Percentiles rank a stretch among this genome's conserved stretches.
These are phyloP conservation scores for Ophiorrhiza pumila DNA, from an alignment of 257 asterid species.

Conservation along the genomic window DNA sequence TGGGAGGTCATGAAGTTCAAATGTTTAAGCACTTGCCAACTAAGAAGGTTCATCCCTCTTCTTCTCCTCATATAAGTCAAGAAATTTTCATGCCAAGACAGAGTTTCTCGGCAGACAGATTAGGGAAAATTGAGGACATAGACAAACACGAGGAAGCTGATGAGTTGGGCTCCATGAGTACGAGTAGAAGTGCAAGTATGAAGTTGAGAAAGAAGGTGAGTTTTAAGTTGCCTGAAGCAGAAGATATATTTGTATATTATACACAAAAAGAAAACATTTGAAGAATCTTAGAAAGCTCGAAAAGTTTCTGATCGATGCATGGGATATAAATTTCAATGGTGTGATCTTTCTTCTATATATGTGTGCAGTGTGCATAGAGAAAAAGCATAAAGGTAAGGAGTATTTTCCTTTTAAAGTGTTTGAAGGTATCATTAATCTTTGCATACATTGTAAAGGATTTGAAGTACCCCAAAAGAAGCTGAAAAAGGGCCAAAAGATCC, in stretches of 20 bases:
- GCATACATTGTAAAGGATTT: background rate
- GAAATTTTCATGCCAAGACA: slow-evolving; percentile 8
- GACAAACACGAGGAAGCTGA: background rate
- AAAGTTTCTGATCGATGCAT: background rate
- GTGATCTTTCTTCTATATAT: background rate
- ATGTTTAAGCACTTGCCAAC: slow-evolving; percentile 10
- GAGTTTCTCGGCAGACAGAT: background rate
- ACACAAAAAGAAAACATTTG: slow-evolving; percentile 11
- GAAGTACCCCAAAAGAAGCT: background rate
- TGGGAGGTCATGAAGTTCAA: slow-evolving; percentile 20
- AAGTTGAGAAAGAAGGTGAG: slow-evolving; percentile 19
- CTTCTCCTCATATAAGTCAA: background rate
- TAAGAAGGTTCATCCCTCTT: slow-evolving; percentile 14
- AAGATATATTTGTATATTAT: slow-evolving; percentile 18
- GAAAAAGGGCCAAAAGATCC: background rate
- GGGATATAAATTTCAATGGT: background rate
- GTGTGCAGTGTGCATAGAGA: too few species aligned
- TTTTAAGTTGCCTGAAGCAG: slow-evolving; percentile 20
- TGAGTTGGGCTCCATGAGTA: background rate
- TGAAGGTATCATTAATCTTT: too few species aligned
- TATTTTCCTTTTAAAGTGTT: too few species aligned
- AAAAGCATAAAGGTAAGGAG: too few species aligned
- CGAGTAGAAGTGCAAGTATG: slow-evolving; percentile 1
- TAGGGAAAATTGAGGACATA: slow-evolving; percentile 6
- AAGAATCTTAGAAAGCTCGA: background rate